Evolutionary conservation across 192 early-diverging fungal species (phyloP).

Genomic region (Dissophora globulifera): DNA sequence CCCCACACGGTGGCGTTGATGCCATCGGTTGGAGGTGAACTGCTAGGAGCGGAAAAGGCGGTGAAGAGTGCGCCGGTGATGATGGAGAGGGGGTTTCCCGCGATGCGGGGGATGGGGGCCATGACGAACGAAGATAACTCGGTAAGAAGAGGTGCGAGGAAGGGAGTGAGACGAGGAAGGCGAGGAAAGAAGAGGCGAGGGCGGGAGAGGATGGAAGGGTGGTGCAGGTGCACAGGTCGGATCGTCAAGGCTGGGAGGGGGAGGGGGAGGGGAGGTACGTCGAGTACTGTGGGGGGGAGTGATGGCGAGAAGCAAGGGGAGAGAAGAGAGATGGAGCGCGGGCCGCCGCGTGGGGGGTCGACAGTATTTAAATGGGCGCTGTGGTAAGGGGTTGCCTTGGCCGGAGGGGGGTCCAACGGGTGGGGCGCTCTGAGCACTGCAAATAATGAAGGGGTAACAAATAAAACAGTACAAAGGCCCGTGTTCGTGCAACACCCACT

Average conservation of each 20-base stretch:
- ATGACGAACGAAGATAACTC: constrained; percentile 4
- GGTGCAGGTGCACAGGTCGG: background rate
- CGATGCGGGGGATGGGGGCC: constrained; percentile 41
- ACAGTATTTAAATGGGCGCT: background rate
- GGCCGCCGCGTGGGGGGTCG: background rate
- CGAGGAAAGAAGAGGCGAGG: background rate
- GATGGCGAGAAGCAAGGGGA: background rate
- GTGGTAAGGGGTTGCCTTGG: background rate
- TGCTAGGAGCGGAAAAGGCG: constrained; percentile 37
- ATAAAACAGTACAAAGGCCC: too few relatives aligned
- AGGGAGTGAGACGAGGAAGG: background rate
- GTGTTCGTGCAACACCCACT: too few relatives aligned
- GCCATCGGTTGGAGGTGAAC: constrained; percentile 37
- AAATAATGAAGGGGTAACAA: too few relatives aligned
- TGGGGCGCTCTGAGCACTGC: too few relatives aligned
- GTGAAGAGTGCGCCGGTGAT: constrained; percentile 45
- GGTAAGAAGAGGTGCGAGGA: background rate
- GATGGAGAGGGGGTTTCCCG: constrained; percentile 40
- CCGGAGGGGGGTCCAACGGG: too few relatives aligned
- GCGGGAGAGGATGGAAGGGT: background rate
- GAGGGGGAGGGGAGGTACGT: background rate
- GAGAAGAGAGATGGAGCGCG: too few relatives aligned
- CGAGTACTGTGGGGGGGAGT: background rate
- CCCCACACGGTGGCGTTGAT: constrained; percentile 35
- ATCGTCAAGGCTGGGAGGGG: background rate